Evolutionary conservation across 257 asterid genomes (phyloP).

Genomic region (Scutellaria minor): DNA sequence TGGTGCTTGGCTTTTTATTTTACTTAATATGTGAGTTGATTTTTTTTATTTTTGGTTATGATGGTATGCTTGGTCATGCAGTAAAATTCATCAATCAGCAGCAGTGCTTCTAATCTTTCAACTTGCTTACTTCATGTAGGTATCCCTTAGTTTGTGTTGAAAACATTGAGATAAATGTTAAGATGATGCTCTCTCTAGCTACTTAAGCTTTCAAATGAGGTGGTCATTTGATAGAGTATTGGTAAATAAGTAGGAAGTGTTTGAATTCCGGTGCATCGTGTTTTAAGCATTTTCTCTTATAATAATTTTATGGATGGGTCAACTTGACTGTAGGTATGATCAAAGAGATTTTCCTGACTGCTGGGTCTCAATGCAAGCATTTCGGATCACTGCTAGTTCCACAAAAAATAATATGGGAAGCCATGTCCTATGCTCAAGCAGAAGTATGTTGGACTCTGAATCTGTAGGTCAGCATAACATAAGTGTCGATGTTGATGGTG

Average conservation of each 20-base stretch:
- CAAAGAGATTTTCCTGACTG: slow-evolving; percentile 54
- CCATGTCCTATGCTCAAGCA: slow-evolving; percentile 57
- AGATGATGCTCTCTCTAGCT: neutral
- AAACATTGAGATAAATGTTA: neutral
- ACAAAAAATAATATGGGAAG: slow-evolving; percentile 43
- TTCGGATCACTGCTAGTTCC: slow-evolving; percentile 53
- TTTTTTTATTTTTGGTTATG: neutral
- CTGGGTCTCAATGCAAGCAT: slow-evolving; percentile 63
- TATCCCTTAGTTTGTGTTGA: neutral
- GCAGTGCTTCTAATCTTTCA: neutral
- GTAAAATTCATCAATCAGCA: slow-evolving; percentile 4
- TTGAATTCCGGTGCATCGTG: slow-evolving; percentile 8
- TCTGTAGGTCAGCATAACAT: slow-evolving; percentile 38
- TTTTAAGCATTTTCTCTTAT: slow-evolving; percentile 22
- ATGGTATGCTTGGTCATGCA: slow-evolving; percentile 16
- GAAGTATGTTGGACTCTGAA: slow-evolving; percentile 41
- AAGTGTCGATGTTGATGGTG: slow-evolving; percentile 38
- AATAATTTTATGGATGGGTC: slow-evolving; percentile 23
- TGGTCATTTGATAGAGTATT: neutral
- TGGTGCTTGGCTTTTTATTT: slow-evolving; percentile 28
- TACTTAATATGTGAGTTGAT: neutral
- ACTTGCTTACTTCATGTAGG: slow-evolving; percentile 10
- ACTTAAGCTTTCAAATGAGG: too few species aligned
- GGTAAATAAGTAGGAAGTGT: neutral
- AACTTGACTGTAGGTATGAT: slow-evolving; percentile 65